Evolutionary conservation across 2,329 filamentous ascomycete species (phyloP).

Genomic region (Incumbomyces lentus): DNA sequence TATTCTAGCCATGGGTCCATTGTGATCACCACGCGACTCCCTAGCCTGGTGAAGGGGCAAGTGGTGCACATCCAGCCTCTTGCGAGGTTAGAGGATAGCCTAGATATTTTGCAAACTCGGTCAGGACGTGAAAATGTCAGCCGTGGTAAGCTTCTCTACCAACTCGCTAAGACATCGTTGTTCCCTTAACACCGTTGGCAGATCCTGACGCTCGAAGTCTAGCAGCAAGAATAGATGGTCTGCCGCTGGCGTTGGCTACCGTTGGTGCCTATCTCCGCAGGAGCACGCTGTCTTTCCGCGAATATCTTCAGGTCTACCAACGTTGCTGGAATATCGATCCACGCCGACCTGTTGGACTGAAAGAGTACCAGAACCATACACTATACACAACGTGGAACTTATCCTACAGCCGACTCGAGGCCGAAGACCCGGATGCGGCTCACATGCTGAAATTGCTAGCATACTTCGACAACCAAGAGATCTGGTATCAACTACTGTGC

Average conservation of each 20-base stretch:
- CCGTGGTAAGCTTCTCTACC: slow-evolving; percentile 5
- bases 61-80: slow-evolving; percentile 7
- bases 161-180: neutral
- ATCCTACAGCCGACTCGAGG: slow-evolving; percentile 9
- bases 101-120: slow-evolving; percentile 10
- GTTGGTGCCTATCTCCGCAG: slow-evolving; percentile 37
- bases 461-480: slow-evolving; percentile 34
- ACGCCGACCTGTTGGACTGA: neutral
- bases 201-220: slow-evolving; percentile 19
- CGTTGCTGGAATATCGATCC: neutral
- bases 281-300: slow-evolving; percentile 25
- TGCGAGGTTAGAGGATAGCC: slow-evolving; percentile 6
- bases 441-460: slow-evolving; percentile 33
- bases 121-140: slow-evolving; percentile 9
- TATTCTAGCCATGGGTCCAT: slow-evolving; percentile 15
- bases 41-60: slow-evolving; percentile 6
- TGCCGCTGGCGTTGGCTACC: slow-evolving; percentile 38
- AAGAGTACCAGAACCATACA: slow-evolving; percentile 12
- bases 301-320: slow-evolving; percentile 33
- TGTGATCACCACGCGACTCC: slow-evolving; percentile 17
- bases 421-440: slow-evolving; percentile 19
- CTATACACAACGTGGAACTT: slow-evolving; percentile 18
- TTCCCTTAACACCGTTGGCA: neutral
- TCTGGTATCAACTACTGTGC: slow-evolving; percentile 36
- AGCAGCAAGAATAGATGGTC: slow-evolving; percentile 31